These are phyloP conservation scores for Cucurbita ficifolia DNA, from an alignment of 306 rosid species.

Conservation along the genomic window DNA sequence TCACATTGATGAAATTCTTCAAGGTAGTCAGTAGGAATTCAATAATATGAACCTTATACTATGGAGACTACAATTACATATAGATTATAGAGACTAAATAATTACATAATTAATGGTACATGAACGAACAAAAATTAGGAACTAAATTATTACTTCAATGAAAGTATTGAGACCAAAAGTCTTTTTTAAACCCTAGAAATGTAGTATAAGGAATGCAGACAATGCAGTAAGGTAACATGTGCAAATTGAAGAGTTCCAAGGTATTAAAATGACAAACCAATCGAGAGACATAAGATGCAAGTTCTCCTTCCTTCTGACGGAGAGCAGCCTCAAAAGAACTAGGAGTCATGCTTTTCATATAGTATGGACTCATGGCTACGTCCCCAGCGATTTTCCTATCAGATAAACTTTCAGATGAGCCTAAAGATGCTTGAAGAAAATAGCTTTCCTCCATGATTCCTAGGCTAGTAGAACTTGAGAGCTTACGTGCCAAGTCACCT, in stretches of 20 bases:
- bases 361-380: constrained; percentile 65
- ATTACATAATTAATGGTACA: no score
- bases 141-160: no score
- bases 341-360: constrained; percentile 87
- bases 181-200: no score
- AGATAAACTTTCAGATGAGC: constrained; percentile 53
- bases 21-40: no score
- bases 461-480: constrained; percentile 82
- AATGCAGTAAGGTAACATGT: background rate
- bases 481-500: constrained; percentile 67
- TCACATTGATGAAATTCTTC: no score
- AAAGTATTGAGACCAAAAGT: no score
- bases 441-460: constrained; percentile 96
- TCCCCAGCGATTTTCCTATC: constrained; percentile 70
- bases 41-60: no score
- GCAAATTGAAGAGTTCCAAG: background rate
- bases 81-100: no score
- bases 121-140: no score
- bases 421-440: constrained; percentile 90
- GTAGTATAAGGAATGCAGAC: no score
- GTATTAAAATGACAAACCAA: constrained; percentile 39
- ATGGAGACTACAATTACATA: no score
- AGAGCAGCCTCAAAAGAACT: constrained; percentile 91
- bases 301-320: constrained; percentile 99
- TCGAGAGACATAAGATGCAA: constrained; percentile 93